Conservation (phyloP, 139 green algal genomes). For the Spirogloea muscicola region DNA sequence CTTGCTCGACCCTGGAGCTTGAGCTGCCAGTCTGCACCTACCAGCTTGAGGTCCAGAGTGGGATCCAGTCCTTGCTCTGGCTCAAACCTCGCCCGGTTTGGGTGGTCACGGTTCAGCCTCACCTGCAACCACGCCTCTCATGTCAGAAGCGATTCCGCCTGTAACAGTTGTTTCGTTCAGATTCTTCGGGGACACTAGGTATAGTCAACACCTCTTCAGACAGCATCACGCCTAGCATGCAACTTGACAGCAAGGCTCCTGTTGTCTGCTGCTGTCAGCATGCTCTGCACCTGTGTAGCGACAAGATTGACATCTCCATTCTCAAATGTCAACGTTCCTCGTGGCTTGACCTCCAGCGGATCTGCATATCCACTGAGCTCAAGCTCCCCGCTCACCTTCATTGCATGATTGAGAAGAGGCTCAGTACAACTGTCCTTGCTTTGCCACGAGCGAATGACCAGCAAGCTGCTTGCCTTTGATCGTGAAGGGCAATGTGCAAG, state of each 20-base stretch:
- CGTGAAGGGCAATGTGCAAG: no score
- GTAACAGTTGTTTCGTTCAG: no score
- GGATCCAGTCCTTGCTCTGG: conserved; percentile 71
- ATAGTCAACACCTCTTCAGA: no score
- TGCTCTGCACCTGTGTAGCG: conserved; percentile 85
- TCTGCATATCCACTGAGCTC: conserved; percentile 63
- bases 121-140: conserved; percentile 45
- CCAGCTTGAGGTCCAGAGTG: conserved; percentile 66
- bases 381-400: conserved; percentile 61
- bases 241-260: no score
- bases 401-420: no score
- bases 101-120: conserved; percentile 73
- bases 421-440: no score
- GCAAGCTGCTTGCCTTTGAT: no score
- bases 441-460: no score
- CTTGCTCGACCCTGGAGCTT: conserved; percentile 60
- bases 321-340: conserved; percentile 66
- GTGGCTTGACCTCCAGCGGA: conserved; percentile 49
- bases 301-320: conserved; percentile 88
- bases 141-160: no score
- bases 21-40: conserved; percentile 63
- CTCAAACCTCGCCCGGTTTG: conserved; percentile 78
- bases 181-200: no score
- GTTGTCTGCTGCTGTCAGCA: no score
- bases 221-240: no score